Percentiles rank a stretch among this genome's conserved stretches.
Conservation (phyloP, 2,329 filamentous ascomycete genomes). For the Fusarium solani-melongenae region DNA sequence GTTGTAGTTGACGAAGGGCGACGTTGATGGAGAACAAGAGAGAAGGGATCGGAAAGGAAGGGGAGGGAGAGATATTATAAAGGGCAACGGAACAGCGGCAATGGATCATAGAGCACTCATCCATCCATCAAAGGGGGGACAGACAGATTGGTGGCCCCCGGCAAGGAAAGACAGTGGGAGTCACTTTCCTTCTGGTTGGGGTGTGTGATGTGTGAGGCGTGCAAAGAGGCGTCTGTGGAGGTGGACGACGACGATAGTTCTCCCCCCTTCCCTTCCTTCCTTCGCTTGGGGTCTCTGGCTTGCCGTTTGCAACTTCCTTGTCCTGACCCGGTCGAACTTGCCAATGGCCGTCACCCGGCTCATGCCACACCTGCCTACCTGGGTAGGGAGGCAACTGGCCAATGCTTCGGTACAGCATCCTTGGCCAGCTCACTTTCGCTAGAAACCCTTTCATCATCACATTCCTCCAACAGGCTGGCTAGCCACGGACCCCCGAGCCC, state of each 20-base stretch:
- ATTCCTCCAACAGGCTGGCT: conserved; percentile 37
- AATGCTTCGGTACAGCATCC: background rate
- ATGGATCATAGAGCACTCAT: conserved; percentile 19
- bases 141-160: conserved; percentile 20
- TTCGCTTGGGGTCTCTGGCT: background rate
- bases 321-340: conserved; percentile 1
- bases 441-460: conserved; percentile 31
- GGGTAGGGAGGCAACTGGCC: background rate
- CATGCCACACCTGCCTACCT: background rate
- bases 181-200: background rate
- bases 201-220: background rate
- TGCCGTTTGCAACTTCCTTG: conserved; percentile 18
- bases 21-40: conserved; percentile 35
- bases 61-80: conserved; percentile 39
- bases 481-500: conserved; percentile 23
- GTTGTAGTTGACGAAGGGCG: conserved; percentile 34
- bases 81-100: conserved; percentile 21
- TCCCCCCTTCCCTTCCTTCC: conserved; percentile 4
- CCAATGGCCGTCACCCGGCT: conserved; percentile 8
- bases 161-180: background rate
- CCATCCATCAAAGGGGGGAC: conserved; percentile 25
- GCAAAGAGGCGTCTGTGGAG: background rate
- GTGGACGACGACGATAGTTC: conserved; percentile 8
- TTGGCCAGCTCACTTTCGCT: conserved; percentile 29
- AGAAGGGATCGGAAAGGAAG: conserved; percentile 10